These are phyloP conservation scores for Ampelomyces quisqualis DNA, from an alignment of 2,329 filamentous ascomycete species.

Conservation along the genomic window DNA sequence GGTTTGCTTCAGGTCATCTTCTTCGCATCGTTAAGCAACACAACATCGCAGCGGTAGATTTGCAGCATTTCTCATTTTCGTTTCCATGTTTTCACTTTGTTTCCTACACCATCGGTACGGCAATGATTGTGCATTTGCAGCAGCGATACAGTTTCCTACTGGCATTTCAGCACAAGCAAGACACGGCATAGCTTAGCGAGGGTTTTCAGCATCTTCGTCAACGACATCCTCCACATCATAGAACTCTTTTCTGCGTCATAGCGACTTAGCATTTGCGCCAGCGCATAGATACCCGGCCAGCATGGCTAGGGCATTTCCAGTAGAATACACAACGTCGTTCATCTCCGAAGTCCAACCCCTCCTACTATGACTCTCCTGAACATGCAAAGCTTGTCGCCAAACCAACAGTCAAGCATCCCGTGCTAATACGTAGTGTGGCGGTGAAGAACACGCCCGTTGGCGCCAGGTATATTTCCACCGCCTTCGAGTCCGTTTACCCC, in stretches of 20 bases:
- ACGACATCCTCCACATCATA: constrained; percentile 11
- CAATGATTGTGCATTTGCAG: constrained; percentile 28
- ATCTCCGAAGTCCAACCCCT: constrained; percentile 16
- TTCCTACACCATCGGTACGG: constrained; percentile 24
- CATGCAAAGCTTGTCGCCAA: constrained; percentile 14
- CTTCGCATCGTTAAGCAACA: constrained; percentile 16
- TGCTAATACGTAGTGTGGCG: constrained; percentile 22
- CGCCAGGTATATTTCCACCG: constrained; percentile 16
- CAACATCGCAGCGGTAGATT: constrained; percentile 34
- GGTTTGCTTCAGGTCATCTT: constrained; percentile 23
- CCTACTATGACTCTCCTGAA: constrained; percentile 15
- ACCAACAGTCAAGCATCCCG: constrained; percentile 21
- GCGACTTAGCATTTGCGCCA: constrained; percentile 18
- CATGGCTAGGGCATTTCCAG: constrained; percentile 7
- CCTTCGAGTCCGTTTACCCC: constrained; percentile 23
- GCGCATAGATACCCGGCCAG: constrained; percentile 15
- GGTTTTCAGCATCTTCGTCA: too few species aligned
- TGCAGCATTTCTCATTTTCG: constrained; percentile 18
- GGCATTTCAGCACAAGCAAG: constrained; percentile 13
- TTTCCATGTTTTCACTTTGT: constrained; percentile 3
- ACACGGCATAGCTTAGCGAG: constrained; percentile 31
- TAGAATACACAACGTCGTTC: constrained; percentile 17
- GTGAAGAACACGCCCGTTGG: constrained; percentile 25
- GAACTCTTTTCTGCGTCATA: constrained; percentile 16
- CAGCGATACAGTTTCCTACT: constrained; percentile 15